These are phyloP conservation scores for Austroboletus rostrupii DNA, from an alignment of 1,284 basidiomycete genomes.

Conservation along the genomic window DNA sequence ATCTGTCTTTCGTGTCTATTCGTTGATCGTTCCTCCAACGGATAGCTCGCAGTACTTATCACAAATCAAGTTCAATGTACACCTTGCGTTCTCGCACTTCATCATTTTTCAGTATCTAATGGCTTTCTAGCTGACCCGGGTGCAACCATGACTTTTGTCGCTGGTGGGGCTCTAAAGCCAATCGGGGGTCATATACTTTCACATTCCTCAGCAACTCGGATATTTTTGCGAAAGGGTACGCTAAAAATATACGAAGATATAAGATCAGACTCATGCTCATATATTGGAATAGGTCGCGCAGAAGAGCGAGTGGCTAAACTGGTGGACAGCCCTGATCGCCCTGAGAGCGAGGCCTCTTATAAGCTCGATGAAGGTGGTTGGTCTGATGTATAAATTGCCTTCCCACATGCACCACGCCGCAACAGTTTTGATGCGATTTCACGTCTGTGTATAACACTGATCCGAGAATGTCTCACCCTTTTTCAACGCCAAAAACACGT, in stretches of 20 bases:
- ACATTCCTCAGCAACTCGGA: conserved; percentile 80
- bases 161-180: conserved; percentile 81
- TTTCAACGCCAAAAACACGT: conserved; percentile 2
- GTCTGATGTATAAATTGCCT: conserved; percentile 57
- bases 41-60: conserved; percentile 78
- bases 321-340: conserved; percentile 88
- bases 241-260: not conserved
- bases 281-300: conserved; percentile 61
- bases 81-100: not conserved
- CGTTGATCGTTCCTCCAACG: conserved; percentile 18
- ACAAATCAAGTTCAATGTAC: conserved; percentile 91
- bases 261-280: not conserved
- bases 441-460: not conserved
- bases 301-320: conserved; percentile 96
- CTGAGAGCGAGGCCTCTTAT: conserved; percentile 90
- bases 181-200: conserved; percentile 86
- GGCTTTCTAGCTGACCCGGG: conserved; percentile 75
- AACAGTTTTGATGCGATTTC: not conserved
- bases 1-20: conserved; percentile 3
- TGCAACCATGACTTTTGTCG: conserved; percentile 91
- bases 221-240: conserved; percentile 85
- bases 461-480: not conserved
- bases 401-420: not conserved
- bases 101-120: conserved; percentile 4
- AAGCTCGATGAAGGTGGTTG: conserved; percentile 85